Evolutionary conservation across 192 early-diverging fungal species (phyloP), one percentile per base, ranked within the genome.

Genomic region (Neocallimastix lanati): DNA sequence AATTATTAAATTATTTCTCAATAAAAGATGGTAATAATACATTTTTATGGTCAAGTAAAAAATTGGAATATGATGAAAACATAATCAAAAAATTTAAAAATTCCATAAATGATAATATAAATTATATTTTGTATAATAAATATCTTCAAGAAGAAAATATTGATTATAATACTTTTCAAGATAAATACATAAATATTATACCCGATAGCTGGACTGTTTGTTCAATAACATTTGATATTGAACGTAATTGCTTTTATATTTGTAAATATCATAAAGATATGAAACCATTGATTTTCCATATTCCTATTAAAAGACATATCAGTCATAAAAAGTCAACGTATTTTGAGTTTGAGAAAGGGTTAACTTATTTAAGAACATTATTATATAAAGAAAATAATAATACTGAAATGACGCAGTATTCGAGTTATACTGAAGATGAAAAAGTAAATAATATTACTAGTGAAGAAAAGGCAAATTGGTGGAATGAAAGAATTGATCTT

Each of bases 401-500:
- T 15, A n/a, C 79, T 27, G 81, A 81, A 25, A 79, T 81, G 28
- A 85, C 84, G 2, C 79, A 78, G 16, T 35, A 58, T 37, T 37
- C 77, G 25, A 21, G n/a, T 78, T 37, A 78, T 58, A 37, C 77
- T 27, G 33, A 78, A 11, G 50, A 78, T 78, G 33, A 58, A 58
- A 58, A 35, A 18, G 0, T 58, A 78, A 37, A 35, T 35, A 78
- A 78, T 37, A 77, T 29, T 88, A 85, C 79, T 76, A 80, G 29
- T 16, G 83, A 88, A 12, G 92, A 95, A 50, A 94, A 94, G 78
- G 82, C 85, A 13, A 79, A 85, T 28, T 99, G 97, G 97, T 97
- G 95, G 95, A 87, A 85, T 67, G 83, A 81, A 12, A 86, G 97
- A 28, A 85, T 88, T n/a, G 79, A 79, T 28, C 81, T 98, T 25